Conservation (phyloP, 2,329 filamentous ascomycete genomes). For the Fusarium bactridioides region DNA sequence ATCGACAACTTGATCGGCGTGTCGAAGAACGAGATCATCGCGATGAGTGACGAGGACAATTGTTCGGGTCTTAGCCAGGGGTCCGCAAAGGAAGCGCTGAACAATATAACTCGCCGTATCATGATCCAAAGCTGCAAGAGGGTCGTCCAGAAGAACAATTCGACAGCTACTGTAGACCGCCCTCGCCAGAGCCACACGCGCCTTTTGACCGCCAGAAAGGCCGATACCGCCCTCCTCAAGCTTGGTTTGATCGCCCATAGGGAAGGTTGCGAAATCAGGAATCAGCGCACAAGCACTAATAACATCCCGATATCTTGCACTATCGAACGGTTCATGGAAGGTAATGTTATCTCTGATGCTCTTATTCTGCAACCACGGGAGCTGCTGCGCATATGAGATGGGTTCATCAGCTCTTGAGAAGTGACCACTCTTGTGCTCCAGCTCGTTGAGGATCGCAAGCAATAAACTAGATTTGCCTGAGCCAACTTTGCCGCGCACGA, state of each 20-base stretch:
- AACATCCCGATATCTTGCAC: conserved; percentile 64
- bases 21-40: conserved; percentile 77
- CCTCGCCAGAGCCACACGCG: conserved; percentile 68
- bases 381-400: conserved; percentile 65
- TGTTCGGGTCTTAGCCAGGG: conserved; percentile 69
- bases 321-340: conserved; percentile 66
- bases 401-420: conserved; percentile 58
- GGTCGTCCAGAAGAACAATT: conserved; percentile 68
- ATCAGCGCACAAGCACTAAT: conserved; percentile 67
- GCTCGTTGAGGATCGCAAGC: conserved; percentile 66
- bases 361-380: conserved; percentile 72
- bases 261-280: conserved; percentile 64
- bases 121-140: conserved; percentile 69
- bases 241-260: conserved; percentile 64
- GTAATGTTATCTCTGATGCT: conserved; percentile 71
- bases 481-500: conserved; percentile 67
- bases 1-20: conserved; percentile 78
- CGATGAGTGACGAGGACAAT: conserved; percentile 83
- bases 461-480: conserved; percentile 69
- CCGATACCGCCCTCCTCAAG: conserved; percentile 71
- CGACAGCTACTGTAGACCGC: conserved; percentile 67
- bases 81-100: conserved; percentile 65
- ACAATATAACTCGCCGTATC: conserved; percentile 69
- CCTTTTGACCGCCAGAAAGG: conserved; percentile 70
- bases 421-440: conserved; percentile 69